Base-by-base conservation (phyloP, 2,329 filamentous ascomycete species). In the Chrysosporium queenslandicum region DNA sequence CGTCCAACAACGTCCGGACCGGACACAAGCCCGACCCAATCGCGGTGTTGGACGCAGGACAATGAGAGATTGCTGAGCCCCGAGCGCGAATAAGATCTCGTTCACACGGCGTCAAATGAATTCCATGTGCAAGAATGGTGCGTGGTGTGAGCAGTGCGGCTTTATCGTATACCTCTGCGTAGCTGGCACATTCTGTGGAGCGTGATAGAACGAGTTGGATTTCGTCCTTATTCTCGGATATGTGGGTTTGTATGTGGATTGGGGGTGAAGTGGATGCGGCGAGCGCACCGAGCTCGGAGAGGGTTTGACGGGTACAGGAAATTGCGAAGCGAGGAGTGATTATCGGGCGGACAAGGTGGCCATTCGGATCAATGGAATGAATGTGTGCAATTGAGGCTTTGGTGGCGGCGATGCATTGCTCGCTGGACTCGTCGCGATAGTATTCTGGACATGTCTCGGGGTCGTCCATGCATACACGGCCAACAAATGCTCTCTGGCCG, bases 401-500 rank as follows among this genome's bases (percentile, higher is more conserved):
- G 0, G 85, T 85, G 34, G 76, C 76, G 1, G 66, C 59, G 0
- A 87, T 52, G 0, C 81, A 77, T 21, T 75, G 71, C 1, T 78
- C 77, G 0, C 81, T 69, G 14, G 78, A 81, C 53, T 78, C 78
- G 65, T 98, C 92, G 20, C 82, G 77, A 71, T 97, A 97, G 71
- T 84, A 86, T 1, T 78, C 76, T 0, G 90, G 90, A 34, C 81
- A 83, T 3, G 85, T 69, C 0, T 71, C 66, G 0, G 68, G 66
- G 27, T 78, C 77, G 66, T 97, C 88, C 92, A 98, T 97, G 74
- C 90, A 96, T n/a, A 94, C 87, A 37, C 92, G 78, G 29, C 92
- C 92, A 37, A 98, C 80, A 58, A 97, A 86, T 5, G 92, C 92
- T 50, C 92, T 78, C 70, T 98, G 92, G 41, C 92, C 92, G 23